Percentiles rank a stretch among this genome's conserved stretches.
phyloP scores from a whole-genome alignment of 2,329 filamentous ascomycete genomes.

The Aspergillus unguis region DNA sequence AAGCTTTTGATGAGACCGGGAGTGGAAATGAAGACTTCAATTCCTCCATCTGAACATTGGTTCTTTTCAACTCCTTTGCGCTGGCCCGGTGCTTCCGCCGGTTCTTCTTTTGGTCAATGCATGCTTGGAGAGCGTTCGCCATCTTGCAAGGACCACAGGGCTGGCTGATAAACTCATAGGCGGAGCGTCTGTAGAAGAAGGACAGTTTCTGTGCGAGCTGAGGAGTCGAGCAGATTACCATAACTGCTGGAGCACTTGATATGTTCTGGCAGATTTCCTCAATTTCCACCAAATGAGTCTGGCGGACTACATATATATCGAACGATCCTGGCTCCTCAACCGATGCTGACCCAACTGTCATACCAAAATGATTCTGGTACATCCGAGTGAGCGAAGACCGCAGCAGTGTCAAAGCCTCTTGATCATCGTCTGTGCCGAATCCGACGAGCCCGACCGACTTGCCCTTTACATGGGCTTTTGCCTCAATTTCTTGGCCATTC shows the following conservation, averaged over 20 bases:
- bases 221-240: conserved; percentile 7
- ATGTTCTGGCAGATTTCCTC: background rate
- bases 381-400: conserved; percentile 1
- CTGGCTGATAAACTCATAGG: conserved; percentile 8
- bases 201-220: conserved; percentile 4
- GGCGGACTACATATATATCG: conserved; percentile 7
- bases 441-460: conserved; percentile 8
- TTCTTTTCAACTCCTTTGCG: background rate
- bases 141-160: conserved; percentile 8
- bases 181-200: background rate
- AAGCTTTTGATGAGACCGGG: background rate
- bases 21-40: background rate
- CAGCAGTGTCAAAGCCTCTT: background rate
- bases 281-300: background rate
- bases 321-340: background rate
- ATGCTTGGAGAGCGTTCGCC: conserved; percentile 1
- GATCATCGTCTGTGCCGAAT: background rate
- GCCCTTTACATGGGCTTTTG: background rate
- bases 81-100: background rate
- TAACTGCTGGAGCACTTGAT: background rate
- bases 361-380: conserved; percentile 2
- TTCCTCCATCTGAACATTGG: background rate
- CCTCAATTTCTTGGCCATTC: background rate
- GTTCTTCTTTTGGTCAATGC: background rate
- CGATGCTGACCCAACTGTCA: background rate